Evolutionary conservation across 176 grass and related monocot species (phyloP), one percentile per base, ranked within the genome.

Genomic region (Otatea glauca): DNA sequence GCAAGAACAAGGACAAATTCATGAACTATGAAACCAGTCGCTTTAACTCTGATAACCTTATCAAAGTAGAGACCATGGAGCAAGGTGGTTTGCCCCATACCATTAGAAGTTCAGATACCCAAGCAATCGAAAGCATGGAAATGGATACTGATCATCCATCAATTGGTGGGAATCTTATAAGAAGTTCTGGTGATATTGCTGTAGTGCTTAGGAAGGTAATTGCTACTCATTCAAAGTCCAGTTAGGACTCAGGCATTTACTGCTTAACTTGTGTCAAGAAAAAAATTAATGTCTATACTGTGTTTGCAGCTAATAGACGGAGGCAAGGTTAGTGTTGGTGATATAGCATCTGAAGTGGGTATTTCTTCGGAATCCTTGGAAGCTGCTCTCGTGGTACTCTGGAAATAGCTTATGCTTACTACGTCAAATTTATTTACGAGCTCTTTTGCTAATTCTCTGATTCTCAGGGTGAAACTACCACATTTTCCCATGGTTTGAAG

Each of bases 401-500:
- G 29, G 20, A 71, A 39, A 68, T 68, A 20, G 41, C 47, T 74
- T 85, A 47, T 88, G 51, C 41, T 79, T 86, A 68, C 34, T 78
- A 83, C 74, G 41, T 4, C n/a, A 84, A 90, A 18, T 83, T 85
- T 35, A 77, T 87, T 84, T 76, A 72, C 48, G 70, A 84, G 47
- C 65, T 68, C 62, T 76, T 72, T 87, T 71, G 55, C 59, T 86
- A 87, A 68, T 84, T 58, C 16, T 85, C 63, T 85, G 15, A 70
- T 90, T 93, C 71, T 42, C 84, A 99, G 96, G 96, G 96, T 74
- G 91, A 99, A 87, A 99, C 96, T 51, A 96, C 93, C 48, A 94
- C 91, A 0, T 99, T 99, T 90, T 96, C 96, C 68, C 89, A 94
- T 84, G 96, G 96, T 72, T 81, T 99, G 81, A 99, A 88, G 76